Conservation (phyloP, 192 early-diverging fungal species). For the Podila epicladia region DNA sequence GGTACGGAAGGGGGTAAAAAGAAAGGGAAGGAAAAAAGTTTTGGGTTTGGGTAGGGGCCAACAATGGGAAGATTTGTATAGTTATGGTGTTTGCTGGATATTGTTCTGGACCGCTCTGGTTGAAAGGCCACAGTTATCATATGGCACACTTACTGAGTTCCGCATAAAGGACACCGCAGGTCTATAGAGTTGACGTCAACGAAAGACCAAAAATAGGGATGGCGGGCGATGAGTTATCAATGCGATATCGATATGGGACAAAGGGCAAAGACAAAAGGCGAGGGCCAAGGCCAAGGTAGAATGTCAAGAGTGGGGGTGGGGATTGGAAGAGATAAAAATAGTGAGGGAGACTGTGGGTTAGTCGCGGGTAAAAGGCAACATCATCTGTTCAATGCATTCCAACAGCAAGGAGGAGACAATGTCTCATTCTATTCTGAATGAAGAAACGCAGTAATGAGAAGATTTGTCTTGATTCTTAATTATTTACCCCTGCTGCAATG, state of each 20-base stretch:
- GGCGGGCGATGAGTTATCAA: not conserved
- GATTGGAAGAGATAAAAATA: not conserved
- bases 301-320: not conserved
- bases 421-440: too few species aligned
- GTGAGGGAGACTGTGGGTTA: not conserved
- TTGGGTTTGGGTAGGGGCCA: not conserved
- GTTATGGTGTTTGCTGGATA: not conserved
- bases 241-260: too few species aligned
- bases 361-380: too few species aligned
- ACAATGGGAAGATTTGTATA: not conserved
- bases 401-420: too few species aligned
- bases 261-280: not conserved
- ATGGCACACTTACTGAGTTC: slow-evolving; percentile 25
- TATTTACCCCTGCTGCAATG: slow-evolving; percentile 30
- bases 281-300: not conserved
- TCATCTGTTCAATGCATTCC: too few species aligned
- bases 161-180: slow-evolving; percentile 21
- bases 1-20: not conserved
- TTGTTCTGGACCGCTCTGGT: too few species aligned
- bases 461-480: not conserved
- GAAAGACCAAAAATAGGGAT: not conserved
- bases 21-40: not conserved
- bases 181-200: slow-evolving; percentile 2
- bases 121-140: too few species aligned
- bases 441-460: too few species aligned